Base-by-base conservation (phyloP, 2,329 filamentous ascomycete species). In the Metarhizium anisopliae region DNA sequence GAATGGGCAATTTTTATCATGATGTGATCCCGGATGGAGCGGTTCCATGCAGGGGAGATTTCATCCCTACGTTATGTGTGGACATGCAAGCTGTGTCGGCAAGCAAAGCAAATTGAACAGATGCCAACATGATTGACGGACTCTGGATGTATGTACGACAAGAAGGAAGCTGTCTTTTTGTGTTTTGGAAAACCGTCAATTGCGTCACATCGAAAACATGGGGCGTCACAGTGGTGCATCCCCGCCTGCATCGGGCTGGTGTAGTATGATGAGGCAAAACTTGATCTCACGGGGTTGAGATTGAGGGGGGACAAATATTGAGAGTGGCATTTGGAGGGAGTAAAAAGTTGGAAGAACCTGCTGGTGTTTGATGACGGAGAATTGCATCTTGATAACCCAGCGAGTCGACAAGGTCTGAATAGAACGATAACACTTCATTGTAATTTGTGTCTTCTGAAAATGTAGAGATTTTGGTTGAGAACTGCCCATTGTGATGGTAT, bases 141-240 rank as follows among this genome's bases (percentile, higher is more conserved):
- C 13, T 49, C 20, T 49, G 45, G 45, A 49, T 49, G 45, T 30
- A 49, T 30, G 45, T n/a, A 49, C 10, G 50, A 36, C 30, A 51
- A 16, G 29, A 20, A 51, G 20, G 20, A 38, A 16, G 16, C 50
- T 36, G 50, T 8, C 50, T 47, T 57, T 57, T 56, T 54, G 40
- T 16, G 32, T 55, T 55, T 52, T 57, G 45, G 45, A 30, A 49
- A 20, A 29, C 45, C 11, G 25, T 49, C 45, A 30, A 16, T 49
- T 13, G 8, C 45, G 16, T 49, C 45, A 30, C 25, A 30, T 49
- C 8, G 45, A 49, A 29, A 20, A 6, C 8, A 30, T 25, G 25
- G 45, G 45, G 45, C 45, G 25, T 49, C 25, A 49, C 25, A 16
- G 13, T 30, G 45, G 45, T 32, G 45, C 25, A 49, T 30, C 4